Conservation (phyloP, 2,329 filamentous ascomycete genomes). For the Botrytis medusae region DNA sequence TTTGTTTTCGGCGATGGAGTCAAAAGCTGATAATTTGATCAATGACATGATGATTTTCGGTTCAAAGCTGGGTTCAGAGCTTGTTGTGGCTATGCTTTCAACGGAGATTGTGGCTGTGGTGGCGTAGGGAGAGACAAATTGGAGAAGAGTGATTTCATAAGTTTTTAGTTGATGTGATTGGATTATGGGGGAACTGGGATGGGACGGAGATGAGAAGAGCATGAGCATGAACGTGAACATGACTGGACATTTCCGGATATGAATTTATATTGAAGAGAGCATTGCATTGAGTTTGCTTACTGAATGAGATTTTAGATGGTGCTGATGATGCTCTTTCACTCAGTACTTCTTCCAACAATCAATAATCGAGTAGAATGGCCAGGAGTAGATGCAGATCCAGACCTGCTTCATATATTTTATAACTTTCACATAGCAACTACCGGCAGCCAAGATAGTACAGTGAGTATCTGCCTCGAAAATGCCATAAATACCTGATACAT, state of each 20-base stretch:
- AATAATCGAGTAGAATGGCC: background rate
- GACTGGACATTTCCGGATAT: background rate
- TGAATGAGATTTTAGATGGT: background rate
- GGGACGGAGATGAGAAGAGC: background rate
- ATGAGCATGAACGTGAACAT: background rate
- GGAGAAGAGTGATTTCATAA: slow-evolving; percentile 7
- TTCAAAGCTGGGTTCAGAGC: background rate
- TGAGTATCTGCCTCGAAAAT: background rate
- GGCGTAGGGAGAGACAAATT: slow-evolving; percentile 19
- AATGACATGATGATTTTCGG: slow-evolving; percentile 20
- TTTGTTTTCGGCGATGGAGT: background rate
- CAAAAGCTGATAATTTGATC: slow-evolving; percentile 6
- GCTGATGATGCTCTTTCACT: background rate
- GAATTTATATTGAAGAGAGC: background rate
- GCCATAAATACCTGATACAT: background rate
- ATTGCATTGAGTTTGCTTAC: background rate
- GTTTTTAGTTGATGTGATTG: slow-evolving; percentile 1
- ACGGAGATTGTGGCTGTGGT: slow-evolving; percentile 3
- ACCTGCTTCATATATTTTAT: background rate
- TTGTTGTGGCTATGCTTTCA: background rate
- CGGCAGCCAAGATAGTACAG: background rate
- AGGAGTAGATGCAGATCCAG: background rate
- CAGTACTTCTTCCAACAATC: background rate
- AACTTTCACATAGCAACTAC: background rate
- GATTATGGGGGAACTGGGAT: background rate